These are phyloP conservation scores for Malassezia brasiliensis DNA, from an alignment of 1,284 basidiomycete species.

Conservation along the genomic window DNA sequence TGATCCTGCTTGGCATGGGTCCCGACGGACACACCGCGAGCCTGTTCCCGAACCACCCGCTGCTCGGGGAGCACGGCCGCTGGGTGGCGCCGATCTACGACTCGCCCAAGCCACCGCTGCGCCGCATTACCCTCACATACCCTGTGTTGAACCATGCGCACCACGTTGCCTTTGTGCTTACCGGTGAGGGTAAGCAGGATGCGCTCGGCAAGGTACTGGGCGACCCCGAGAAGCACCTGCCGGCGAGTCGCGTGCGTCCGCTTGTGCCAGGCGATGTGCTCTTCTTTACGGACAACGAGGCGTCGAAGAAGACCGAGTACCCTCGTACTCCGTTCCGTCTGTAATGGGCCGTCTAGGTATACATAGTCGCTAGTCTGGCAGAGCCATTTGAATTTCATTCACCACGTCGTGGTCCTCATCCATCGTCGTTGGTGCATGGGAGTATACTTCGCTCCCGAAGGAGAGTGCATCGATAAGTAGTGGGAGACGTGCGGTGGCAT, in stretches of 20 bases:
- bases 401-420: not conserved
- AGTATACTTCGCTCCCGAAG: conserved; percentile 26
- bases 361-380: not conserved
- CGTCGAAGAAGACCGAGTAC: conserved; percentile 31
- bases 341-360: not conserved
- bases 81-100: conserved; percentile 93
- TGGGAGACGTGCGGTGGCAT: conserved; percentile 21
- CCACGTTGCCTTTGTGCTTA: conserved; percentile 74
- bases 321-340: conserved; percentile 5
- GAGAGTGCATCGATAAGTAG: conserved; percentile 33
- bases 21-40: conserved; percentile 88
- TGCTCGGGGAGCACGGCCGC: conserved; percentile 71
- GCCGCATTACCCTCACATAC: conserved; percentile 57
- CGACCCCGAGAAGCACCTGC: conserved; percentile 67
- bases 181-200: conserved; percentile 74
- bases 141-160: conserved; percentile 54
- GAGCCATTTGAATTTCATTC: conserved; percentile 7
- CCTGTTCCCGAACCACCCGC: conserved; percentile 81
- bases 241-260: conserved; percentile 71
- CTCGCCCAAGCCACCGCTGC: conserved; percentile 84
- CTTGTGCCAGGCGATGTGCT: conserved; percentile 59
- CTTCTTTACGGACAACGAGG: conserved; percentile 43
- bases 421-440: not conserved
- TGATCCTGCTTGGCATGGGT: conserved; percentile 48
- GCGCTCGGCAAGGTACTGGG: conserved; percentile 68